phyloP scores from a whole-genome alignment of 768 basidiomycete genomes.

The Pisolithus sp. region DNA sequence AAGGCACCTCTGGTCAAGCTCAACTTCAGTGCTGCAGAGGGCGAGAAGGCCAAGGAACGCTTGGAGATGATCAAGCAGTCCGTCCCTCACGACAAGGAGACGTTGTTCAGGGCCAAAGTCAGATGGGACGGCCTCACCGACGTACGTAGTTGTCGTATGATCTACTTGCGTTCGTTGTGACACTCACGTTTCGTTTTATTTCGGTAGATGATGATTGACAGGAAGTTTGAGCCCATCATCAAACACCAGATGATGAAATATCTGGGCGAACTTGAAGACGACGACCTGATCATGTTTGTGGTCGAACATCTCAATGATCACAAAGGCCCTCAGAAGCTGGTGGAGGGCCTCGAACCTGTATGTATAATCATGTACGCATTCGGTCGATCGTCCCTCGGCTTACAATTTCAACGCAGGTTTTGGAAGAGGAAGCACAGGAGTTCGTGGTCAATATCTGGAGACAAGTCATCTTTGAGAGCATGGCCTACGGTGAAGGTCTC shows the following conservation, averaged over 20 bases:
- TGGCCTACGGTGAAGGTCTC: slow-evolving; percentile 86
- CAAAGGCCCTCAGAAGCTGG: slow-evolving; percentile 75
- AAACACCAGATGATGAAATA: slow-evolving; percentile 80
- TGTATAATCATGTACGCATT: slow-evolving; percentile 26
- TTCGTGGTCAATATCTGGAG: slow-evolving; percentile 81
- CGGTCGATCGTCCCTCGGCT: background rate
- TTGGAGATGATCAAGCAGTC: slow-evolving; percentile 68
- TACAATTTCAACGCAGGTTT: slow-evolving; percentile 46
- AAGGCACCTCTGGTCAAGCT: slow-evolving; percentile 85
- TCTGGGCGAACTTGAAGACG: slow-evolving; percentile 88
- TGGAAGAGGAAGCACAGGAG: slow-evolving; percentile 86
- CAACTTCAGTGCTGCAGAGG: slow-evolving; percentile 81
- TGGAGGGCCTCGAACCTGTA: slow-evolving; percentile 89
- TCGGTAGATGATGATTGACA: slow-evolving; percentile 68
- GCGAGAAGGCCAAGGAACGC: slow-evolving; percentile 72
- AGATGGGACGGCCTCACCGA: slow-evolving; percentile 89
- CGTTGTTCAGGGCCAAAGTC: slow-evolving; percentile 76
- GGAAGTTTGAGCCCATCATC: slow-evolving; percentile 80
- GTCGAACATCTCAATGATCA: slow-evolving; percentile 90
- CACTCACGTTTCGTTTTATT: slow-evolving; percentile 10
- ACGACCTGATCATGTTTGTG: slow-evolving; percentile 91
- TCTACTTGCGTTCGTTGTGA: background rate
- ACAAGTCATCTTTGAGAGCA: slow-evolving; percentile 90
- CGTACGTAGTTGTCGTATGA: slow-evolving; percentile 42
- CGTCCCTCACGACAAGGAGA: slow-evolving; percentile 74